Conservation (phyloP, 305 asterid genomes). For the Fraxinus ornus region DNA sequence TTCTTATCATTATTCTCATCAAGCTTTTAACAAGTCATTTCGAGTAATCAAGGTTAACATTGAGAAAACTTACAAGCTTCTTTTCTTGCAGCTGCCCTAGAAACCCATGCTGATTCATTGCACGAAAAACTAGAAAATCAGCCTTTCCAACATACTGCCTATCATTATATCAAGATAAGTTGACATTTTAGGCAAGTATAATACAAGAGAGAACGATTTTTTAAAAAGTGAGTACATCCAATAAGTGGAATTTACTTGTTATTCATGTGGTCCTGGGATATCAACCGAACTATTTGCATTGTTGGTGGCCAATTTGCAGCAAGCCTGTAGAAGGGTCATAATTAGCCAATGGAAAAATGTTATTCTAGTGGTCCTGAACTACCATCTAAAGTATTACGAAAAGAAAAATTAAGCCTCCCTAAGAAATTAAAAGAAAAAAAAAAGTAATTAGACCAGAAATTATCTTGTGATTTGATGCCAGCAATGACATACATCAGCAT, state of each 20-base stretch:
- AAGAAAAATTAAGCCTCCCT: neutral
- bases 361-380: neutral
- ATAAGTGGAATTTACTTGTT: conserved; percentile 64
- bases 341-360: neutral
- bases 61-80: conserved; percentile 77
- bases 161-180: conserved; percentile 23
- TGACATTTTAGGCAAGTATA: neutral
- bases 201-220: conserved; percentile 9
- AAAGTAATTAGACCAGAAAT: neutral
- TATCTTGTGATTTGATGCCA: neutral
- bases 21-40: neutral
- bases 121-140: conserved; percentile 94
- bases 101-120: conserved; percentile 98
- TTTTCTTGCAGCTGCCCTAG: conserved; percentile 98
- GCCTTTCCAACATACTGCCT: conserved; percentile 99
- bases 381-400: neutral
- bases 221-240: conserved; percentile 3
- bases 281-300: conserved; percentile 95
- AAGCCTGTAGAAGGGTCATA: conserved; percentile 50
- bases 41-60: conserved; percentile 5
- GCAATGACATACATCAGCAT: neutral
- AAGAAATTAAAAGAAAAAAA: neutral
- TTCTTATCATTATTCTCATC: neutral
- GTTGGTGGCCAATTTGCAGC: conserved; percentile 96
- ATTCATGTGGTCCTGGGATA: conserved; percentile 99